These are phyloP conservation scores for Rhizopus microsporus DNA, from an alignment of 371 early-diverging fungal species.

Conservation along the genomic window DNA sequence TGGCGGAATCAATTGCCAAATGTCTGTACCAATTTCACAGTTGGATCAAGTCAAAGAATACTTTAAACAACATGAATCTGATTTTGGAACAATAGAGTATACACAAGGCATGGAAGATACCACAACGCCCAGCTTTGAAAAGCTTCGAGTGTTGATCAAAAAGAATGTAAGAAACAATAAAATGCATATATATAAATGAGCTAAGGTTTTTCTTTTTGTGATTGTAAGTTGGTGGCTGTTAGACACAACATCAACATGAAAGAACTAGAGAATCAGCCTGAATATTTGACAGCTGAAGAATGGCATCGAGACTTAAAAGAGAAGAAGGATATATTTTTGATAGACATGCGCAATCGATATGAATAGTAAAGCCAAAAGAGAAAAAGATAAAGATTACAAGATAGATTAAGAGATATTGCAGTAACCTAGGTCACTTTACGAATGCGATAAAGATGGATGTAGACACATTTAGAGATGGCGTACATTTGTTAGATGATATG, in stretches of 20 bases:
- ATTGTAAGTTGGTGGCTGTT: constrained; percentile 52
- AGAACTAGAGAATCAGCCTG: constrained; percentile 57
- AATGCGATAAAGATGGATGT: constrained; percentile 69
- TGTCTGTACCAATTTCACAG: constrained; percentile 59
- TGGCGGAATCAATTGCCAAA: constrained; percentile 77
- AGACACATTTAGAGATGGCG: constrained; percentile 73
- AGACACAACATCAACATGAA: constrained; percentile 48
- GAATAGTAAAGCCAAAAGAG: constrained; percentile 54
- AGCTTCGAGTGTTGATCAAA: constrained; percentile 63
- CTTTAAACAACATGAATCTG: constrained; percentile 32
- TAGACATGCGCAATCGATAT: constrained; percentile 83
- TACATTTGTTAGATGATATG: constrained; percentile 36
- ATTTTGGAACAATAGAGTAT: constrained; percentile 44
- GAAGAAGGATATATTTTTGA: constrained; percentile 37
- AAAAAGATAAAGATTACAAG: constrained; percentile 2
- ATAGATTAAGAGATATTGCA: constrained; percentile 11
- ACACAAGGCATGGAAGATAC: constrained; percentile 67
- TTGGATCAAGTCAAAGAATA: constrained; percentile 42
- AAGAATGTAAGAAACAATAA: constrained; percentile 47
- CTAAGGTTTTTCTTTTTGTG: no score
- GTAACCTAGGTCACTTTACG: constrained; percentile 69
- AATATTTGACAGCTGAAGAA: constrained; percentile 59
- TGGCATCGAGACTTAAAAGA: constrained; percentile 66
- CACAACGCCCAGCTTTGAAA: constrained; percentile 54
- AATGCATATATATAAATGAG: background rate